Conservation (phyloP, 495 filamentous ascomycete species). For the Daldinia concentrica region DNA sequence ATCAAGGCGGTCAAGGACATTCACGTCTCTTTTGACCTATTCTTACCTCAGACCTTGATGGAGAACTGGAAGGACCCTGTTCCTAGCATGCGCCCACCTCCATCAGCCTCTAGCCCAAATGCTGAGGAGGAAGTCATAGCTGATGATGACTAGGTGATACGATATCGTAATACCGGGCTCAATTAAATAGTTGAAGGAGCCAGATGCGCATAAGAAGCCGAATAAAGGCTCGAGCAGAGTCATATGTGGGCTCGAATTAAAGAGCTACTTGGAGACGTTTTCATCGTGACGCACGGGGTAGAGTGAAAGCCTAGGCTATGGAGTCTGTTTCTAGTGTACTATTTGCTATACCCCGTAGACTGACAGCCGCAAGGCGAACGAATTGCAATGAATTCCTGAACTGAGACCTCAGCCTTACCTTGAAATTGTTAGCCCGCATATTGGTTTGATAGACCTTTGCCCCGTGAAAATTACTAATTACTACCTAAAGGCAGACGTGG, state of each 20-base stretch:
- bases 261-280: not conserved
- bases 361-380: slow-evolving; percentile 29
- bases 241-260: not conserved
- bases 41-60: slow-evolving; percentile 79
- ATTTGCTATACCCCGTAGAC: slow-evolving; percentile 38
- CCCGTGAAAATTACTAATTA: not conserved
- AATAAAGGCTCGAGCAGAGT: not conserved
- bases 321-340: slow-evolving; percentile 11
- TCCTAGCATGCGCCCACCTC: slow-evolving; percentile 48
- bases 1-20: slow-evolving; percentile 68
- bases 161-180: not conserved
- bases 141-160: slow-evolving; percentile 25
- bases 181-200: not conserved
- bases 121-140: slow-evolving; percentile 29
- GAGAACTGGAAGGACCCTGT: slow-evolving; percentile 67
- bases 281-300: slow-evolving; percentile 3
- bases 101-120: slow-evolving; percentile 44
- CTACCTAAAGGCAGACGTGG: not conserved
- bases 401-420: not conserved
- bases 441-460: not conserved
- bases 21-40: slow-evolving; percentile 65
- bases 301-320: slow-evolving; percentile 1
- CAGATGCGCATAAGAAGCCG: not conserved
- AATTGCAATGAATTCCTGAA: slow-evolving; percentile 23
- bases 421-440: not conserved